These are phyloP conservation scores for Arthrobotrys entomopaga DNA, from an alignment of 2,329 filamentous ascomycete species.

Conservation along the genomic window DNA sequence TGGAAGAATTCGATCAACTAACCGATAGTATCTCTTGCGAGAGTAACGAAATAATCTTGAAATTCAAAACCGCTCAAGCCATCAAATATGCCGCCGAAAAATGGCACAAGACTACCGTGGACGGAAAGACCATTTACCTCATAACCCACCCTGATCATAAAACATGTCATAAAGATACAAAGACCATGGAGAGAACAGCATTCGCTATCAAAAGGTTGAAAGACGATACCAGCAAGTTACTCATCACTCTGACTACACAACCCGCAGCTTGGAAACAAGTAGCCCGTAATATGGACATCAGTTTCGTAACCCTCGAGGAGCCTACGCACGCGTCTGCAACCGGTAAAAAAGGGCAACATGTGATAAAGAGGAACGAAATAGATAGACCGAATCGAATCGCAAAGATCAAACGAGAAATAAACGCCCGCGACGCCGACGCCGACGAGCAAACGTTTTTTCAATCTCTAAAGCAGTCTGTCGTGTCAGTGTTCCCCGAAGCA, in stretches of 20 bases:
- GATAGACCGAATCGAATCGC: neutral
- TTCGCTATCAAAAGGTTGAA: constrained; percentile 1
- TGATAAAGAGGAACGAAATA: neutral
- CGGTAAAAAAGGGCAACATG: neutral
- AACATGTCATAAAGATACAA: constrained; percentile 9
- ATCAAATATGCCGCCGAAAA: neutral
- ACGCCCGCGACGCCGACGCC: neutral
- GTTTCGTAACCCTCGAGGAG: neutral
- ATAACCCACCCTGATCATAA: constrained; percentile 15
- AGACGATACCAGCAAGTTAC: neutral
- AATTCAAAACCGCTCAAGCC: neutral
- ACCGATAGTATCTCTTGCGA: neutral
- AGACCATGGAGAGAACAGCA: constrained; percentile 8
- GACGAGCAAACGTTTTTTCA: neutral
- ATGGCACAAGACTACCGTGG: neutral
- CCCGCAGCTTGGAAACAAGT: constrained; percentile 4
- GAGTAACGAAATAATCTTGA: neutral
- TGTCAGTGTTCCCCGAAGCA: constrained; percentile 2
- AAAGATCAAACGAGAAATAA: constrained; percentile 4
- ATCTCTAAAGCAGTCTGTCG: constrained; percentile 7
- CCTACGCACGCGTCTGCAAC: neutral
- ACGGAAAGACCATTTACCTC: neutral
- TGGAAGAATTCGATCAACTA: neutral
- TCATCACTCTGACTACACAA: constrained; percentile 1
- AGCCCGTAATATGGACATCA: constrained; percentile 14